Conservation (phyloP, 2,329 filamentous ascomycete genomes). For the Aspergillus pseudoglaucus region DNA sequence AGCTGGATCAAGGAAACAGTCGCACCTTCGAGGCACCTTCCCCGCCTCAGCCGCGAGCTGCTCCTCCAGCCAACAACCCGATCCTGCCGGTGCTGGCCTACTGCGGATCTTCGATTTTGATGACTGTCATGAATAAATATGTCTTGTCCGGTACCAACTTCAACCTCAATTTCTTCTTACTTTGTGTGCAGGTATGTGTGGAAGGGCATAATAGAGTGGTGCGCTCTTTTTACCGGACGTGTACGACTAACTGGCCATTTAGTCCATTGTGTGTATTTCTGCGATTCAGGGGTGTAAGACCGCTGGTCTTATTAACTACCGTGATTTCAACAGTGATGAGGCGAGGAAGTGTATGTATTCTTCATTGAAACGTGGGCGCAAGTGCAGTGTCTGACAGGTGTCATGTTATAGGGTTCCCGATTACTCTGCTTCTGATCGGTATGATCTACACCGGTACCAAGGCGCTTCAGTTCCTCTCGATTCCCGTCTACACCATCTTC, state of each 20-base stretch:
- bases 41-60: conserved; percentile 30
- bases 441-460: conserved; percentile 99
- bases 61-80: conserved; percentile 60
- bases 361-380: background rate
- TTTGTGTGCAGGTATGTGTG: conserved; percentile 74
- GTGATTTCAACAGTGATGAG: conserved; percentile 79
- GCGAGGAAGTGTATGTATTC: conserved; percentile 74
- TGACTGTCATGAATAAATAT: conserved; percentile 99
- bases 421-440: conserved; percentile 88
- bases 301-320: conserved; percentile 71
- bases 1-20: conserved; percentile 43
- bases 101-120: conserved; percentile 92
- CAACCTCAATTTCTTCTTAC: conserved; percentile 94
- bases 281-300: conserved; percentile 81
- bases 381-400: background rate
- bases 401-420: conserved; percentile 70
- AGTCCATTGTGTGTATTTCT: conserved; percentile 84
- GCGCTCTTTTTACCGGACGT: background rate
- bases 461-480: conserved; percentile 90
- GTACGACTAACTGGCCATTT: conserved; percentile 10
- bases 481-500: conserved; percentile 99
- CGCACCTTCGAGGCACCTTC: conserved; percentile 42
- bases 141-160: conserved; percentile 84
- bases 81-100: conserved; percentile 78
- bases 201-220: background rate